Conservation (phyloP, 2,329 filamentous ascomycete species). For the Venturia oleaginea region DNA sequence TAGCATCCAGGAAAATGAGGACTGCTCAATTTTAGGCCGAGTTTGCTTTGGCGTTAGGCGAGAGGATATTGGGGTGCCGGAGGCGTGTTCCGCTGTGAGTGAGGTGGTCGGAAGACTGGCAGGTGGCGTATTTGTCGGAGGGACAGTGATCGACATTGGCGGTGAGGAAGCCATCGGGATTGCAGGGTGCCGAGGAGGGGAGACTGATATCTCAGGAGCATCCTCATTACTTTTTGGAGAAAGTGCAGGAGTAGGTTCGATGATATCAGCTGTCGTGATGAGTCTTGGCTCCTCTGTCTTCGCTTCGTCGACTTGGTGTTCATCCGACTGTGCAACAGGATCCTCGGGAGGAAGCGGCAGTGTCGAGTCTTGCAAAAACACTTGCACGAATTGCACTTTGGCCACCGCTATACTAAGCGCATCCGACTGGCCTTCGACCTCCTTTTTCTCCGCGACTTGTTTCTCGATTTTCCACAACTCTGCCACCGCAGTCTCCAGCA, state of each 20-base stretch:
- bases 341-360: slow-evolving; percentile 30
- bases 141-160: background rate
- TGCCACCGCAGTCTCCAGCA: slow-evolving; percentile 58
- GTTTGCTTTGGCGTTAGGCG: background rate
- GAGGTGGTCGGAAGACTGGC: background rate
- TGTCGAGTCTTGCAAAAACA: slow-evolving; percentile 39
- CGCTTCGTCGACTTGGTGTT: background rate
- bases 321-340: background rate
- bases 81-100: background rate
- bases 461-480: slow-evolving; percentile 53
- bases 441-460: slow-evolving; percentile 35
- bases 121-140: background rate
- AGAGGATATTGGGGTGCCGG: background rate
- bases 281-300: background rate
- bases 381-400: slow-evolving; percentile 42
- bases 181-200: background rate
- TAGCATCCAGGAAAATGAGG: slow-evolving; percentile 73
- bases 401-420: slow-evolving; percentile 39
- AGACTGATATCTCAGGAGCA: background rate
- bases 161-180: background rate
- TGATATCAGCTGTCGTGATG: background rate
- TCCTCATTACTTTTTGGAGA: background rate
- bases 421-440: slow-evolving; percentile 26
- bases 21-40: slow-evolving; percentile 60
- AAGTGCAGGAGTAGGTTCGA: background rate